Evolutionary conservation across 768 basidiomycete species (phyloP).

Genomic region (Amanita thiersii): DNA sequence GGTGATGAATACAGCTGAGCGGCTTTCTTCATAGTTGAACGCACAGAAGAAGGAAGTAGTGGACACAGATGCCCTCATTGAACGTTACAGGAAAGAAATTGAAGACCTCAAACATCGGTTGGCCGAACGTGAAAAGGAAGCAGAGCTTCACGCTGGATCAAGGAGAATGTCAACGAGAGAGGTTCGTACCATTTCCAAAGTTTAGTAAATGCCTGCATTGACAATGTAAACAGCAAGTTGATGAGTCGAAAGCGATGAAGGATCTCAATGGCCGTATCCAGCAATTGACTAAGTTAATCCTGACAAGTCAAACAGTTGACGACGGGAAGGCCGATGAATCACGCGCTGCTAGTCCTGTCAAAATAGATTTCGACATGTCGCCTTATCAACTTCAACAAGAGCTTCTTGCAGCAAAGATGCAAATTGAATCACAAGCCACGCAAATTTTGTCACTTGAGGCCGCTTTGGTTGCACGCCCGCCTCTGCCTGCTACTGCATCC

Average conservation of each 20-base stretch:
- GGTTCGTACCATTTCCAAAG: conserved; percentile 19
- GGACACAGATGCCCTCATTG: conserved; percentile 88
- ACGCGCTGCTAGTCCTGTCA: conserved; percentile 74
- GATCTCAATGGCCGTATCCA: conserved; percentile 75
- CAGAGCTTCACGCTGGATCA: conserved; percentile 27
- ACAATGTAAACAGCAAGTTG: conserved; percentile 50
- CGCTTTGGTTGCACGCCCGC: conserved; percentile 63
- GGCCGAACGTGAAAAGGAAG: conserved; percentile 61
- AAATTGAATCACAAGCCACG: conserved; percentile 72
- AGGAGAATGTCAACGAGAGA: conserved; percentile 45
- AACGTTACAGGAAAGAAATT: conserved; percentile 91
- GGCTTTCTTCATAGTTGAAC: conserved; percentile 38
- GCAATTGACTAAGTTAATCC: conserved; percentile 75
- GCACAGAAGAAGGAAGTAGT: conserved; percentile 93
- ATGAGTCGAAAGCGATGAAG: conserved; percentile 78
- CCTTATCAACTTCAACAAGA: conserved; percentile 91
- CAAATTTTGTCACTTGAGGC: conserved; percentile 83
- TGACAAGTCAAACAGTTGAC: conserved; percentile 80
- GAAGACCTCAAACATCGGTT: conserved; percentile 78
- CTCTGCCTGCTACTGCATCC: conserved; percentile 53
- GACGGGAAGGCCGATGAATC: conserved; percentile 62
- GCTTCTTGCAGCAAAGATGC: conserved; percentile 66
- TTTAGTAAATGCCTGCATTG: background rate
- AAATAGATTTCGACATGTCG: conserved; percentile 86
- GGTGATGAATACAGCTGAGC: background rate